These are phyloP conservation scores for Cyclospora cayetanensis DNA, from an alignment of 169 alveolate species.

Conservation along the genomic window DNA sequence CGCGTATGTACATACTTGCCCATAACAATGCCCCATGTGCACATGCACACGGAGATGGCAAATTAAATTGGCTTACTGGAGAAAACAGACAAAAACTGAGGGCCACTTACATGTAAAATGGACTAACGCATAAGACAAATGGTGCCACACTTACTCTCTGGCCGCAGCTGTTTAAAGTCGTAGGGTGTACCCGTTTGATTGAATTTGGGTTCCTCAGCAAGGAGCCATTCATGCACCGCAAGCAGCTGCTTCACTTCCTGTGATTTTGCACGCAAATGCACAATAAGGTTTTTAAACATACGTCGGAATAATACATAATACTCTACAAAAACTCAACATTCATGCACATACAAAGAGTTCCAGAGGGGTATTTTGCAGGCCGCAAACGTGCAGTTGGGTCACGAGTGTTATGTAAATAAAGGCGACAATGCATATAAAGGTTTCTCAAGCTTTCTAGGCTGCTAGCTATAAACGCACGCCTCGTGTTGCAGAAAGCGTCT, in stretches of 20 bases:
- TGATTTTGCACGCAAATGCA: not conserved
- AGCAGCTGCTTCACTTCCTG: slow-evolving; percentile 58
- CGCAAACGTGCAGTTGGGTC: too few species aligned
- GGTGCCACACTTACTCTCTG: slow-evolving; percentile 6
- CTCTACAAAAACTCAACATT: not conserved
- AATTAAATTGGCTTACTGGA: too few species aligned
- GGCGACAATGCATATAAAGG: too few species aligned
- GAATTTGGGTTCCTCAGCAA: slow-evolving; percentile 35
- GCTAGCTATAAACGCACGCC: not conserved
- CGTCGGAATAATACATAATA: not conserved
- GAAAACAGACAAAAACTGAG: too few species aligned
- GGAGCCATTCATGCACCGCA: slow-evolving; percentile 32
- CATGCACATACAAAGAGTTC: not conserved
- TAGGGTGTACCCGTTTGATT: slow-evolving; percentile 49
- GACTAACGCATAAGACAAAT: not conserved
- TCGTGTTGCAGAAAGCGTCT: slow-evolving; percentile 2
- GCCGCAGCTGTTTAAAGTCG: slow-evolving; percentile 66
- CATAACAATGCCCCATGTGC: too few species aligned
- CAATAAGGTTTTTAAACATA: not conserved
- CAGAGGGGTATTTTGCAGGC: too few species aligned
- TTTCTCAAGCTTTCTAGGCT: too few species aligned
- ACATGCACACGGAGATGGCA: too few species aligned
- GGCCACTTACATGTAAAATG: not conserved
- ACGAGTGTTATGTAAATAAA: too few species aligned
- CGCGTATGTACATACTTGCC: too few species aligned